Conservation (phyloP, 345 rosid genomes). For the Erucastrum elatum region DNA sequence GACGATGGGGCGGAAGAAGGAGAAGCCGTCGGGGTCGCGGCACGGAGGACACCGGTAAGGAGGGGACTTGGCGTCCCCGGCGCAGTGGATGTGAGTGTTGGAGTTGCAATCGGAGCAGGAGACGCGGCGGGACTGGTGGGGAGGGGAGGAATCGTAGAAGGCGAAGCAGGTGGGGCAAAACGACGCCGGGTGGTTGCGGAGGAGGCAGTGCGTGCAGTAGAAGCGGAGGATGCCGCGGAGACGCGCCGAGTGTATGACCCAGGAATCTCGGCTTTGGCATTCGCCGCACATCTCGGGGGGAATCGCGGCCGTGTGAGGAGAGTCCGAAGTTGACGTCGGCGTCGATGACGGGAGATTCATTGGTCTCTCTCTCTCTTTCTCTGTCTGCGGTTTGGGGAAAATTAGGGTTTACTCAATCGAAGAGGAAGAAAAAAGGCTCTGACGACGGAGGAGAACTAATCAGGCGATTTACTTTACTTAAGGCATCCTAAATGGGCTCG, state of each 20-base stretch:
- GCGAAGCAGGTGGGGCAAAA: conserved; percentile 76
- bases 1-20: conserved; percentile 39
- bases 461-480: background rate
- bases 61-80: conserved; percentile 37
- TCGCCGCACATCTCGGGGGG: conserved; percentile 39
- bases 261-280: conserved; percentile 42
- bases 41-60: conserved; percentile 57
- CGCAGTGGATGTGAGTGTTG: conserved; percentile 65
- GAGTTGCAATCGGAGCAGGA: conserved; percentile 60
- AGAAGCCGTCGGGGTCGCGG: conserved; percentile 42
- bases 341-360: conserved; percentile 34
- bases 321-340: conserved; percentile 9
- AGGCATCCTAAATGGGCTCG: background rate
- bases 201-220: conserved; percentile 81
- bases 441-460: background rate
- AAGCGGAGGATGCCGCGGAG: conserved; percentile 52
- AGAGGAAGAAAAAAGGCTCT: background rate
- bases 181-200: conserved; percentile 54
- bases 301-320: background rate
- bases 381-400: conserved; percentile 13
- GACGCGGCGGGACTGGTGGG: conserved; percentile 54
- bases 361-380: background rate
- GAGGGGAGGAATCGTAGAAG: conserved; percentile 55
- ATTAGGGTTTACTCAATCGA: conserved; percentile 30
- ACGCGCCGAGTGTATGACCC: conserved; percentile 58